Evolutionary conservation across 1,284 basidiomycete species (phyloP).

Genomic region (Termitomyces sp.): DNA sequence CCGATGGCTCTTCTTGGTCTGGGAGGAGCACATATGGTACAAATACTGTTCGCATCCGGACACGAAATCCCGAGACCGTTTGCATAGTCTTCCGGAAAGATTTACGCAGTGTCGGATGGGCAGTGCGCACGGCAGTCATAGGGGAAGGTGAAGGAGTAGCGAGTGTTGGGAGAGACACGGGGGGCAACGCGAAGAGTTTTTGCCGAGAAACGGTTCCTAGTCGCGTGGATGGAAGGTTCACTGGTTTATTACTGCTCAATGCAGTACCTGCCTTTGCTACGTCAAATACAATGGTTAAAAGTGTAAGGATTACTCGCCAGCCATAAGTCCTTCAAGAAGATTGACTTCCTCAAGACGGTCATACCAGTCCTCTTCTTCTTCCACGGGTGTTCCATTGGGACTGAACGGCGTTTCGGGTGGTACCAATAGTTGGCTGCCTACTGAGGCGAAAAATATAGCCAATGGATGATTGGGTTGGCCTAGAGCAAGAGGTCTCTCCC

Average conservation of each 20-base stretch:
- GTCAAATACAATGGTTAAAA: background rate
- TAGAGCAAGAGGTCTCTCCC: conserved; percentile 59
- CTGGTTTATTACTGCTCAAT: conserved; percentile 27
- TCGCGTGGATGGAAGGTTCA: conserved; percentile 59
- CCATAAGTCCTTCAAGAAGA: conserved; percentile 58
- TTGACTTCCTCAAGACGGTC: conserved; percentile 75
- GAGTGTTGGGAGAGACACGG: conserved; percentile 38
- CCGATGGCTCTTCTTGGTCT: conserved; percentile 28
- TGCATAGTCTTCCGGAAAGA: conserved; percentile 77
- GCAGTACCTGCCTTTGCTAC: conserved; percentile 37
- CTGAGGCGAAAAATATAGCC: conserved; percentile 38
- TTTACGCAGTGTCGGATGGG: conserved; percentile 69
- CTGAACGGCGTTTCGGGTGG: conserved; percentile 26
- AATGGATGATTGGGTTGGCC: conserved; percentile 53
- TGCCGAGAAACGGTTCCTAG: conserved; percentile 59
- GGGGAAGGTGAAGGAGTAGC: conserved; percentile 38
- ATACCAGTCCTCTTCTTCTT: conserved; percentile 34
- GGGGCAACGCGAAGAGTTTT: conserved; percentile 57
- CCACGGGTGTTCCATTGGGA: conserved; percentile 18
- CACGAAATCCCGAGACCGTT: conserved; percentile 76
- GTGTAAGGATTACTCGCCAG: conserved; percentile 32
- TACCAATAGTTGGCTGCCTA: conserved; percentile 28
- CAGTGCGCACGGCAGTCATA: conserved; percentile 37
- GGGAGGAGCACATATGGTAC: conserved; percentile 73
- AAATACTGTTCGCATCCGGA: conserved; percentile 86